Evolutionary conservation across 192 early-diverging fungal genomes (phyloP).

Genomic region (Mortierella alpina): DNA sequence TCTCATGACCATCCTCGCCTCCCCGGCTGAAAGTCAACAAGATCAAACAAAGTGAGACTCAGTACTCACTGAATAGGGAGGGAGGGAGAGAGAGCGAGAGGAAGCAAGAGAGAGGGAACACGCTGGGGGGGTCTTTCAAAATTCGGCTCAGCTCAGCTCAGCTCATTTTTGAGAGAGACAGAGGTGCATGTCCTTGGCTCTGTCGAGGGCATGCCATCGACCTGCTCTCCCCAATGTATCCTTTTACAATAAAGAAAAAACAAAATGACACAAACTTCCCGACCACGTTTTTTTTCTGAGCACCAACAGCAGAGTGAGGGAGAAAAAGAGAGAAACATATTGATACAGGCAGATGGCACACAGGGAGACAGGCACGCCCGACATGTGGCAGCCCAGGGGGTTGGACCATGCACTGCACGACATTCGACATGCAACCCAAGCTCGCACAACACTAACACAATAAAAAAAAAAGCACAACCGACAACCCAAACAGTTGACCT

Average conservation of each 20-base stretch:
- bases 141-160: constrained; percentile 23
- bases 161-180: neutral
- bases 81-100: no score
- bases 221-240: neutral
- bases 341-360: constrained; percentile 1
- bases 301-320: neutral
- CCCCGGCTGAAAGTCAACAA: neutral
- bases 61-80: no score
- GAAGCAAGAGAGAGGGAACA: neutral
- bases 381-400: constrained; percentile 39
- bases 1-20: neutral
- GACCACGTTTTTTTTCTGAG: constrained; percentile 23
- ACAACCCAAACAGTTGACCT: no score
- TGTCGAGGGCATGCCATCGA: neutral
- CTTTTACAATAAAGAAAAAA: constrained; percentile 2
- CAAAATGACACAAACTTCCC: constrained; percentile 16
- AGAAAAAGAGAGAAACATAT: constrained; percentile 7
- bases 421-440: neutral
- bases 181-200: no score
- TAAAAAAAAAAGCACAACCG: neutral
- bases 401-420: constrained; percentile 38
- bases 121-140: neutral
- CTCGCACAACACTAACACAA: constrained; percentile 9
- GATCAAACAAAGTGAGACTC: no score
- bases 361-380: constrained; percentile 19